These are phyloP conservation scores for Spiraea crenata DNA, from an alignment of 331 rosid species.

Conservation along the genomic window DNA sequence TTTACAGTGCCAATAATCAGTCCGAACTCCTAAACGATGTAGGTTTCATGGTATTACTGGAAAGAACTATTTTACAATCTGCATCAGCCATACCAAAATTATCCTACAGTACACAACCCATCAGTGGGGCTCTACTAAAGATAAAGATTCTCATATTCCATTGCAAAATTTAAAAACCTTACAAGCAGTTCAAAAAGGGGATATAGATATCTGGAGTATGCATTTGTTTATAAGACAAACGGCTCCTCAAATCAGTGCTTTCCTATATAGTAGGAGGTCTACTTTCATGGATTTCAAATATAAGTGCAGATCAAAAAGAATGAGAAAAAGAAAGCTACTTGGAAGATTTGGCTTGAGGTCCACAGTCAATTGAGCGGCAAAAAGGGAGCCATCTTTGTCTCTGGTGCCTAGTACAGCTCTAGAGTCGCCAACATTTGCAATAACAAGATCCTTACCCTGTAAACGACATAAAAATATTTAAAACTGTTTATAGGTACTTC, in stretches of 20 bases:
- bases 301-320: background rate
- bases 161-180: background rate
- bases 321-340: constrained; percentile 40
- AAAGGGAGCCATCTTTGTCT: constrained; percentile 39
- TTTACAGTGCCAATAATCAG: background rate
- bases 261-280: background rate
- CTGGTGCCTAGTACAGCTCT: constrained; percentile 75
- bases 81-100: background rate
- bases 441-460: constrained; percentile 60
- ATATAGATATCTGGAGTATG: background rate
- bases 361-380: constrained; percentile 64
- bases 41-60: background rate
- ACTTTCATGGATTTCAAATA: background rate
- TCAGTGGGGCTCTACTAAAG: constrained; percentile 7
- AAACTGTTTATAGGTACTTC: constrained; percentile 5
- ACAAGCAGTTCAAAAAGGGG: background rate
- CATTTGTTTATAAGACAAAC: background rate
- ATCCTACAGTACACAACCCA: background rate
- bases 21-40: background rate
- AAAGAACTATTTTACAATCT: background rate
- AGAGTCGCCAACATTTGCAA: constrained; percentile 78
- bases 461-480: background rate
- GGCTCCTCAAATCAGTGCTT: background rate
- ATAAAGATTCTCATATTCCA: background rate
- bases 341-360: constrained; percentile 79